Base-by-base conservation (phyloP, 352 stramenopile genomes). In the Pythium dissotocum region DNA sequence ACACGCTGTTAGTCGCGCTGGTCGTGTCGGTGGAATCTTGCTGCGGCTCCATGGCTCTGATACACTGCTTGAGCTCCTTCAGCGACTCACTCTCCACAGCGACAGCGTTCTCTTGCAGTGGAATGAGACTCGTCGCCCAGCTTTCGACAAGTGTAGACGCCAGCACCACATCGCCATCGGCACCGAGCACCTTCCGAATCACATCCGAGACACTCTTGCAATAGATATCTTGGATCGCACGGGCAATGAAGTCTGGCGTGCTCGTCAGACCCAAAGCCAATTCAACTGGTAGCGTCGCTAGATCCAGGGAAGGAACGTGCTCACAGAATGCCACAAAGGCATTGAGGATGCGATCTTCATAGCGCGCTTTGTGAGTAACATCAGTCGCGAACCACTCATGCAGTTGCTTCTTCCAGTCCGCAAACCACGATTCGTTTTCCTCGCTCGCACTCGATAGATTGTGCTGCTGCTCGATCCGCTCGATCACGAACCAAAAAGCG, bases 131-230 rank as follows among this genome's bases (percentile, higher is more conserved):
- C 3, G 62, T 60, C 13, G 62, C 57, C 68, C 68, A 74, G 8
- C 54, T 36, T 49, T 26, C 32, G 3, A 70, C 68, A 2, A 69
- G 7, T 14, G 46, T 48, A 14, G 62, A 52, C 6, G 33, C 68
- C 21, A 67, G 6, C 9, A 10, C 33, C 30, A 70, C 56, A 40
- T 58, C 61, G 2, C 54, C 60, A 18, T 73, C 55, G n/a, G 49
- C 26, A 6, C 42, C 61, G 18, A 73, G 24, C 1, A 55, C 48
- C 14, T 60, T 66, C 7, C 70, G 62, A 38, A 75, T 70, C 53
- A 67, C 62, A 44, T 75, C 69, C 2, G 69, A 70, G 0, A 75
- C 69, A 14, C 69, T 55, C 33, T 75, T 75, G 42, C 63, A 61
- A 33, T 70, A 70, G 24, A 75, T 68, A 52, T 75, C 63, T 49